These are phyloP conservation scores for Adansonia madagascariensis DNA, from an alignment of 441 rosid species.

Conservation along the genomic window DNA sequence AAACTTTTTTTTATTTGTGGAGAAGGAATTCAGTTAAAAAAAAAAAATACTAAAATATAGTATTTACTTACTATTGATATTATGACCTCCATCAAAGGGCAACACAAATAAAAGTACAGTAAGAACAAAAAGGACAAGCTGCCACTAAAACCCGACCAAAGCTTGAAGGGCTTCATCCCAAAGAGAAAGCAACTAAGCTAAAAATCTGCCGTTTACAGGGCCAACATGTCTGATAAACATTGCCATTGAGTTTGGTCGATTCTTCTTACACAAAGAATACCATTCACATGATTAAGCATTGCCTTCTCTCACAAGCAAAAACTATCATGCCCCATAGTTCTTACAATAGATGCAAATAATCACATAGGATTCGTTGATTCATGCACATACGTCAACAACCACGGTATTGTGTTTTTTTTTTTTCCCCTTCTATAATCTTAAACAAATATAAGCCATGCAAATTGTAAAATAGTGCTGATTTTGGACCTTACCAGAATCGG, in stretches of 20 bases:
- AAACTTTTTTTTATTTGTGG: too few relatives aligned
- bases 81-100: neutral
- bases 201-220: neutral
- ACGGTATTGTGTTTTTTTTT: neutral
- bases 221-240: neutral
- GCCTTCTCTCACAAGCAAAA: neutral
- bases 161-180: too few relatives aligned
- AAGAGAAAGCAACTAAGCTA: neutral
- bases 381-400: neutral
- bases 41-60: too few relatives aligned
- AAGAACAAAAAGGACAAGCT: neutral
- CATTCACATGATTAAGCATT: neutral
- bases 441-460: neutral
- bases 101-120: neutral
- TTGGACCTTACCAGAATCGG: neutral
- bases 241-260: neutral
- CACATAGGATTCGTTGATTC: neutral
- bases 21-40: too few relatives aligned
- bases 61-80: too few relatives aligned
- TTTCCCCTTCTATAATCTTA: neutral
- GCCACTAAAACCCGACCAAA: conserved; percentile 2
- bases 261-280: neutral
- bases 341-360: neutral
- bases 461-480: neutral
- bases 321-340: neutral